Conservation (phyloP, 768 basidiomycete genomes). For the Leccinum pellstonianum region DNA sequence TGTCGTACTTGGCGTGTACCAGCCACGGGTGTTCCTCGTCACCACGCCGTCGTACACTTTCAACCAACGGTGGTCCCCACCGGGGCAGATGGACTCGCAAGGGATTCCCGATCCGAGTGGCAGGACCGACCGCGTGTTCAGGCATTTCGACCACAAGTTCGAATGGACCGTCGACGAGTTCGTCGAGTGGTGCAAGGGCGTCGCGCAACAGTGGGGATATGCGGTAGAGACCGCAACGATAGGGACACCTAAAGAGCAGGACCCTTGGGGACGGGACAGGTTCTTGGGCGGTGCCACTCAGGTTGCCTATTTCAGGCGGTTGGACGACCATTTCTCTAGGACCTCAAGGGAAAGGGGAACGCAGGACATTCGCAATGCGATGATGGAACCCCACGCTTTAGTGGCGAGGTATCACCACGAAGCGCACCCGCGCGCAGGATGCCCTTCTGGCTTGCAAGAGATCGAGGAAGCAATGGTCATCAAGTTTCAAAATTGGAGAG, state of each 20-base stretch:
- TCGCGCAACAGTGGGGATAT: constrained; percentile 72
- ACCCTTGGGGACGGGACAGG: constrained; percentile 72
- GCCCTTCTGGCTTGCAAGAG: constrained; percentile 41
- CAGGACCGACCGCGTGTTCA: constrained; percentile 70
- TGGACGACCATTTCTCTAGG: constrained; percentile 37
- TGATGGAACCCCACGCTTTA: constrained; percentile 42
- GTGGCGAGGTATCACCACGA: constrained; percentile 48
- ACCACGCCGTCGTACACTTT: constrained; percentile 88
- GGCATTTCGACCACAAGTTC: constrained; percentile 84
- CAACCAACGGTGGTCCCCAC: constrained; percentile 71
- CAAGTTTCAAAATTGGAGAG: constrained; percentile 46
- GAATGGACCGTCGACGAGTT: constrained; percentile 87
- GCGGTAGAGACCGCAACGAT: constrained; percentile 56
- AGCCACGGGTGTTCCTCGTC: constrained; percentile 67
- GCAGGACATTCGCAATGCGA: constrained; percentile 7
- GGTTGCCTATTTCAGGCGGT: constrained; percentile 59
- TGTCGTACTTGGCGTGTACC: constrained; percentile 73
- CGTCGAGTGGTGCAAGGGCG: constrained; percentile 52
- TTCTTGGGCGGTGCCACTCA: constrained; percentile 65
- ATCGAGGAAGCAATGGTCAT: constrained; percentile 50
- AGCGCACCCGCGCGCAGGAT: constrained; percentile 48
- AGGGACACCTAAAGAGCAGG: constrained; percentile 56
- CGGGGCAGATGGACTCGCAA: constrained; percentile 40
- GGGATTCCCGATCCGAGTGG: constrained; percentile 75
- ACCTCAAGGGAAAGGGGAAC: constrained; percentile 27